phyloP scores from a whole-genome alignment of 805 yeast genomes.

The Sungouiozyma ichnusensis region DNA sequence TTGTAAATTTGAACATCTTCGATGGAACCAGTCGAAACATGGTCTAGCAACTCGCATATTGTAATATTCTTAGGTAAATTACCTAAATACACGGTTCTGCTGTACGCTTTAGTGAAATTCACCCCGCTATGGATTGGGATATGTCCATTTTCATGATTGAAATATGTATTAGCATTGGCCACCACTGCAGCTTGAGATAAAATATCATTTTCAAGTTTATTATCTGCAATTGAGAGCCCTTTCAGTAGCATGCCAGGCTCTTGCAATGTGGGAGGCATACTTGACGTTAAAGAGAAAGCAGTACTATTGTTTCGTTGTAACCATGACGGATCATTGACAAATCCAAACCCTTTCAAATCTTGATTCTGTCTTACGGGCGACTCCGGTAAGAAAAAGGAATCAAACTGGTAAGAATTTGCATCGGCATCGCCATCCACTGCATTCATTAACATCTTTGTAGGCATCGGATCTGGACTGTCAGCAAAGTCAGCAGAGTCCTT shows the following conservation, averaged over 20 bases:
- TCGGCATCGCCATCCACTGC: neutral
- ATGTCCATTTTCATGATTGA: constrained; percentile 2
- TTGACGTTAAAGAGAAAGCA: neutral
- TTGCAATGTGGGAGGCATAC: neutral
- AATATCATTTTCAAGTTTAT: constrained; percentile 3
- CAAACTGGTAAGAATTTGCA: neutral
- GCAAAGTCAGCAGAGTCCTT: neutral
- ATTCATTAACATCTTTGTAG: neutral
- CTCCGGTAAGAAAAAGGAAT: neutral
- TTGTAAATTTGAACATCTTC: constrained; percentile 75
- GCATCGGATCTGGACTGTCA: neutral
- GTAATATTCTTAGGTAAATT: constrained; percentile 76
- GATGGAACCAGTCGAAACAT: constrained; percentile 82
- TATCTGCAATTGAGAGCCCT: constrained; percentile 1
- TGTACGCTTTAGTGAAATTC: constrained; percentile 41
- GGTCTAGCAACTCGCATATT: constrained; percentile 74
- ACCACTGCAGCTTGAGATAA: constrained; percentile 18
- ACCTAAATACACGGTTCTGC: constrained; percentile 84
- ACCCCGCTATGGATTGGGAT: constrained; percentile 16
- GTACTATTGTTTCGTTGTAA: neutral
- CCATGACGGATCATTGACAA: neutral
- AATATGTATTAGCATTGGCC: constrained; percentile 16
- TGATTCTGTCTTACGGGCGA: neutral
- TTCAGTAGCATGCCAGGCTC: constrained; percentile 1
- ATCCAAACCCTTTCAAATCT: neutral